A percentile compares a stretch with the other conserved stretches of the same genome.
phyloP scores from a whole-genome alignment of 768 basidiomycete species.

The Rhizopogon rudus region DNA sequence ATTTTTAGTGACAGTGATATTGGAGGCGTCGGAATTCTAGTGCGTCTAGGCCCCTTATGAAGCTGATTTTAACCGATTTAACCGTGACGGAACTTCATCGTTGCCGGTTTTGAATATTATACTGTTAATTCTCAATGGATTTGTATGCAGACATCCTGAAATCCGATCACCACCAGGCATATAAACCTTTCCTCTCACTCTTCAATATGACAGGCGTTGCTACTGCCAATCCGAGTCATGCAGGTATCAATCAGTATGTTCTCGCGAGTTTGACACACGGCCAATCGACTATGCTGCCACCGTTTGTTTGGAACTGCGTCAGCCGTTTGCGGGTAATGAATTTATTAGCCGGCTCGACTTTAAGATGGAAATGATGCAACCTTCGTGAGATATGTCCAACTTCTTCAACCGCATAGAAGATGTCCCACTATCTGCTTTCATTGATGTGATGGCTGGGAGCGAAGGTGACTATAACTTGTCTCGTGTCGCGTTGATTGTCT shows the following conservation, averaged over 20 bases:
- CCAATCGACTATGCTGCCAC: slow-evolving; percentile 60
- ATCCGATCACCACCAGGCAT: slow-evolving; percentile 52
- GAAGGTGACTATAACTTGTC: background rate
- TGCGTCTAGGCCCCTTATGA: slow-evolving; percentile 21
- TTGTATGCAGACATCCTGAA: slow-evolving; percentile 44
- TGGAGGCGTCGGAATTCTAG: slow-evolving; percentile 64
- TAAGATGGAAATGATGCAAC: slow-evolving; percentile 54
- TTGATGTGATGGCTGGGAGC: slow-evolving; percentile 35
- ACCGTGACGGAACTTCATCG: slow-evolving; percentile 13
- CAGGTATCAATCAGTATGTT: slow-evolving; percentile 47
- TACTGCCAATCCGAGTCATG: slow-evolving; percentile 43
- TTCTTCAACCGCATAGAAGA: slow-evolving; percentile 43
- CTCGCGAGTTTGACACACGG: background rate
- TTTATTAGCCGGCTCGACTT: slow-evolving; percentile 60
- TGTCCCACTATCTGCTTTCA: slow-evolving; percentile 49
- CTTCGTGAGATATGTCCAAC: slow-evolving; percentile 39
- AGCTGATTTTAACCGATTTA: background rate
- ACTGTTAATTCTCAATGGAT: slow-evolving; percentile 51
- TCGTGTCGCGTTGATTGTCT: background rate
- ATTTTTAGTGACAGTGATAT: slow-evolving; percentile 52
- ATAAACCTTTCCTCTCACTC: slow-evolving; percentile 74
- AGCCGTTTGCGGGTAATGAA: slow-evolving; percentile 37
- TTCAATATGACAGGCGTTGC: slow-evolving; percentile 72
- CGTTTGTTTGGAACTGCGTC: slow-evolving; percentile 55
- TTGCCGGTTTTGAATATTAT: slow-evolving; percentile 61